Evolutionary conservation across 805 yeast genomes (phyloP).

Genomic region (Nakazawaea molendinolei): DNA sequence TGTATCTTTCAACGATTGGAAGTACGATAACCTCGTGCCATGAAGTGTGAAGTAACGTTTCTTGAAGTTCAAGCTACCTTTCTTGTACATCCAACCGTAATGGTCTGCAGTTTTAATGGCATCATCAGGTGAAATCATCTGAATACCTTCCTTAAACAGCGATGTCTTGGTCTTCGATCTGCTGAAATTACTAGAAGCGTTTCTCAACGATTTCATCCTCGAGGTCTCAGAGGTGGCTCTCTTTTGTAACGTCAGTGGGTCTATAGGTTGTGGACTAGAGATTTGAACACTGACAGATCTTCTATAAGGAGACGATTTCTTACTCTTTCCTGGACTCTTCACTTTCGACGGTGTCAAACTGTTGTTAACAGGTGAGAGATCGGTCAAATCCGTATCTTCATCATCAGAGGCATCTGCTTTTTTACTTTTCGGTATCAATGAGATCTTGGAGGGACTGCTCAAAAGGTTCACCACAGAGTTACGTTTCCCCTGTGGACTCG

Average conservation of each 20-base stretch:
- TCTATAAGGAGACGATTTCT: constrained; percentile 27
- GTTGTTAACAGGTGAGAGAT: constrained; percentile 4
- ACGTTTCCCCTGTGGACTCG: constrained; percentile 7
- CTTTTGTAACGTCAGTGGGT: constrained; percentile 15
- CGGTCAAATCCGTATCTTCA: constrained; percentile 17
- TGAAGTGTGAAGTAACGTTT: constrained; percentile 80
- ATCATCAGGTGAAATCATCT: constrained; percentile 65
- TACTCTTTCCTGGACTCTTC: neutral
- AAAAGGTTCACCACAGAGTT: constrained; percentile 11
- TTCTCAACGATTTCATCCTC: constrained; percentile 44
- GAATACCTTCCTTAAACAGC: constrained; percentile 85
- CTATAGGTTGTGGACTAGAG: neutral
- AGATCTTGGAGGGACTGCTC: constrained; percentile 11
- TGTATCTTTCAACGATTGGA: constrained; percentile 67
- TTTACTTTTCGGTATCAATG: constrained; percentile 11
- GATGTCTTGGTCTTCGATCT: constrained; percentile 61
- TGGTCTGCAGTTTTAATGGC: constrained; percentile 69
- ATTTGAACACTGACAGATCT: constrained; percentile 49
- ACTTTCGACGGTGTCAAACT: constrained; percentile 10
- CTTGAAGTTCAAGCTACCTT: constrained; percentile 86
- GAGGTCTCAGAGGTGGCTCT: constrained; percentile 36
- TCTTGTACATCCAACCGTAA: constrained; percentile 95
- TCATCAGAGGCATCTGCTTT: constrained; percentile 12
- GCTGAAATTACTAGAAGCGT: constrained; percentile 45
- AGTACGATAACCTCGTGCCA: constrained; percentile 90